Base-by-base conservation (phyloP, 148 eudicot species). In the Cornus kousa region DNA sequence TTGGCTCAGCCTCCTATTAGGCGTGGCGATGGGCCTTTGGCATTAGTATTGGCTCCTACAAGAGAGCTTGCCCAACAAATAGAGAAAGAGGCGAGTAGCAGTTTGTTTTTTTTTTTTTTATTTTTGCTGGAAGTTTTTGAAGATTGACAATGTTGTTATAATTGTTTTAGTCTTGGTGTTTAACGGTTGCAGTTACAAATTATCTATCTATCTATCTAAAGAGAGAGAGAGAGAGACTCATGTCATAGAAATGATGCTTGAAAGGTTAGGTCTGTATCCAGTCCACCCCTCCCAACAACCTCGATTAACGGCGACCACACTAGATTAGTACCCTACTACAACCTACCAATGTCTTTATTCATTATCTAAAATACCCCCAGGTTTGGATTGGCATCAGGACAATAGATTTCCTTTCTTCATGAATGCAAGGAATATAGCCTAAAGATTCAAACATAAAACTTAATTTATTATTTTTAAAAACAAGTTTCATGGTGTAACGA, bases 51-150 rank as follows among this genome's bases (percentile, higher is more conserved):
- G 72, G 90, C 90, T 79, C 90, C 90, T 62, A 88, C 90, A 5
- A 86, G 90, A 83, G 90, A 88, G 82, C 90, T 88, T 69, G 90
- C 90, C 37, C 88, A 86, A 71, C 90, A 88, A 67, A 88, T 88
- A 70, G 88, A 88, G 82, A 86, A 88, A 82, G 90, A 88, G 86
- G 90, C 83, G 14, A 77, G 79, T 28, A 28, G 17, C 22, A 37
- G 64, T 79, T 68, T 77, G n/a, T n/a, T n/a, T n/a, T n/a, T n/a
- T n/a, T n/a, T n/a, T n/a, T n/a, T n/a, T n/a, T n/a, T n/a, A n/a
- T 66, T 67, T 14, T 9, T 74, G 8, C 59, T 22, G 9, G 8
- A 43, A 43, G 43, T 23, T 35, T 74, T 31, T 33, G 31, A 68
- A 22, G 62, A 67, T 50, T 48, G 32, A 48, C 55, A 48, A 24